A percentile compares a stretch with the other conserved stretches of the same genome.
Conservation (phyloP, 1,139 yeast genomes). For the Debaryomyces robertsiae region DNA sequence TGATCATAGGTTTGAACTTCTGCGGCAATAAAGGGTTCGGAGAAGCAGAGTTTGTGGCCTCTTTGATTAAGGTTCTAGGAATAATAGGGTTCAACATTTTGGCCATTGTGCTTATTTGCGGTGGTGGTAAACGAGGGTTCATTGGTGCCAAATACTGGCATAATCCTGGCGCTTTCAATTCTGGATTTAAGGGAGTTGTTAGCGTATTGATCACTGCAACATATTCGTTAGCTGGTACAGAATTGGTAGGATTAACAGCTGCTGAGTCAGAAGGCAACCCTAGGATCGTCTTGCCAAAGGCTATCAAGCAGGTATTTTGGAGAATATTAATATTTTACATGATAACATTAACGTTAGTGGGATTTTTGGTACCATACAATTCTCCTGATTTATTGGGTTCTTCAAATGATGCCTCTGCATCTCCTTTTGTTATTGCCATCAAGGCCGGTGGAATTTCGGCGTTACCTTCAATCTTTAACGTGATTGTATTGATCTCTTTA, state of each 20-base stretch:
- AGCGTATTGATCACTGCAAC: conserved; percentile 46
- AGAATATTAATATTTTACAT: conserved; percentile 45
- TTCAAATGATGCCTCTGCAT: conserved; percentile 33
- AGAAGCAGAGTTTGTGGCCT: conserved; percentile 65
- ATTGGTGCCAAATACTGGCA: conserved; percentile 61
- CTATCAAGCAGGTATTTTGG: conserved; percentile 48
- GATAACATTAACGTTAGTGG: conserved; percentile 43
- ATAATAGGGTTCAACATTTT: conserved; percentile 67
- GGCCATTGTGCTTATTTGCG: conserved; percentile 68
- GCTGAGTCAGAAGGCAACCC: conserved; percentile 44
- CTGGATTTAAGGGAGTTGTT: conserved; percentile 58
- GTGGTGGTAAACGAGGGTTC: conserved; percentile 61
- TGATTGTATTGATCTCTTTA: conserved; percentile 42
- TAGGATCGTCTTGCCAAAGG: conserved; percentile 40
- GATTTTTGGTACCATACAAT: conserved; percentile 41
- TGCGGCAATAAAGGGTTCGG: conserved; percentile 68
- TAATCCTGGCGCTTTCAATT: conserved; percentile 63
- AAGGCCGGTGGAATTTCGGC: conserved; percentile 43
- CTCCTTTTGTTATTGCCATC: conserved; percentile 49
- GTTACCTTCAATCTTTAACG: conserved; percentile 47
- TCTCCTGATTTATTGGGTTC: conserved; percentile 31
- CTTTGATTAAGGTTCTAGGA: conserved; percentile 62
- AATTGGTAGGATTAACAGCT: conserved; percentile 44
- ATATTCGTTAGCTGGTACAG: conserved; percentile 49
- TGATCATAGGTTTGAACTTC: conserved; percentile 57